Evolutionary conservation across 2,329 filamentous ascomycete species (phyloP), one percentile per base, ranked within the genome.

Genomic region (Neodidymelliopsis sp.): DNA sequence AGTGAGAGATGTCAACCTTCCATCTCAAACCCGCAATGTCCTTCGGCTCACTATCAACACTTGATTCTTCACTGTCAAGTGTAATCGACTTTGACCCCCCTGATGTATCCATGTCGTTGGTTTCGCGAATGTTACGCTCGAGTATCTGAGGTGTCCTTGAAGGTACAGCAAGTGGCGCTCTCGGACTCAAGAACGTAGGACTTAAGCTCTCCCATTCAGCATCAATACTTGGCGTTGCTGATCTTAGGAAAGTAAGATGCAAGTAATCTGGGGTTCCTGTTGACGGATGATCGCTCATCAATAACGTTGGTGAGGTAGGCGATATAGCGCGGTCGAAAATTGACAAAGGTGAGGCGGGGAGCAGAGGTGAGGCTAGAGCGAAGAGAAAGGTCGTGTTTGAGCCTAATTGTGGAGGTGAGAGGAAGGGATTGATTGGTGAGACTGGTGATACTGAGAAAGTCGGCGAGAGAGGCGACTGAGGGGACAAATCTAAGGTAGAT

Each of bases 271-370:
- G 28, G 2, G 28, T 23, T 6, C 15, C 22, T 11, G 25, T 24
- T 3, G 44, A 37, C 1, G 37, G 23, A 4, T 29, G 28, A 3
- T 29, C 28, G 19, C 38, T 39, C 16, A 40, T 20, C 10, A 49
- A 16, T 4, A 49, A 46, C 4, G 41, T 36, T 3, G 37, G 33
- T 12, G 41, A 46, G 12, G 49, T 50, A 8, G 53, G 39, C 15
- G 53, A 59, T 13, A 57, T 35, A 20, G 41, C 18, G 33, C 28
- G 22, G 15, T 65, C 56, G 18, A 65, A 63, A 5, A 63, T 36
- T 0, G 60, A 61, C 2, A 63, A 30, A 2, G 57, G 59, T 2
- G 54, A 63, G 1, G 57, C 52, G 6, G 57, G 55, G 4, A 63
- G 44, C 1, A 61, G 23, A 2, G 57, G 61, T 5, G 51, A 47